Base-by-base conservation (phyloP, 331 rosid genomes). In the Telfairia occidentalis region DNA sequence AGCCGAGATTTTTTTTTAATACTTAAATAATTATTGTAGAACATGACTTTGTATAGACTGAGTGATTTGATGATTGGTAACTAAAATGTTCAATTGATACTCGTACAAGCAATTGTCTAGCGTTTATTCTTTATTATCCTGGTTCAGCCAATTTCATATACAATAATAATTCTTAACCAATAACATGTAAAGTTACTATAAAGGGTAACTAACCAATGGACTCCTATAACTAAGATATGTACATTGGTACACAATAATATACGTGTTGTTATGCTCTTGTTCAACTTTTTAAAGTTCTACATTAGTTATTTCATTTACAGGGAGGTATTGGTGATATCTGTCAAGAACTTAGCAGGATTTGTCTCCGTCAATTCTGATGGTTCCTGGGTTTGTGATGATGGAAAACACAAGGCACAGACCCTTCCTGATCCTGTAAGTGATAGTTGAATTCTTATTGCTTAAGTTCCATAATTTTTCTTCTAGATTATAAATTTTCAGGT, bases 281-380 rank as follows among this genome's bases (percentile, higher is more conserved):
- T 26, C 60, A n/a, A 38, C 72, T 19, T 38, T 65, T 12, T 28
- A 8, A 43, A 70, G 5, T 70, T 7, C 26, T 15, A 42, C 54
- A 45, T 45, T 45, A 24, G 43, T 76, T 76, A 42, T 21, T 42
- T 60, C 42, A 5, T 11, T 32, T 80, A 46, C 83, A 90, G 98
- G 78, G 96, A 86, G 85, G 84, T 86, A 24, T 73, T 48, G 69
- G 90, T 94, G 84, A 57, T 88, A 48, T 81, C 89, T 12, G 98
- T 94, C 79, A 90, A 87, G 87, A 94, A 90, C 77, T 82, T 83
- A 71, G 79, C 89, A 0, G 97, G 97, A 77, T 77, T 94, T 76
- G 67, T 94, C 52, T 81, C 90, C 28, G 71, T 87, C 76, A 88
- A 77, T 66, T 79, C 79, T 0, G 92, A 85, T 84, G 96, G 92